phyloP scores from a whole-genome alignment of 2,329 filamentous ascomycete genomes.

The Aspergillus vadensis region DNA sequence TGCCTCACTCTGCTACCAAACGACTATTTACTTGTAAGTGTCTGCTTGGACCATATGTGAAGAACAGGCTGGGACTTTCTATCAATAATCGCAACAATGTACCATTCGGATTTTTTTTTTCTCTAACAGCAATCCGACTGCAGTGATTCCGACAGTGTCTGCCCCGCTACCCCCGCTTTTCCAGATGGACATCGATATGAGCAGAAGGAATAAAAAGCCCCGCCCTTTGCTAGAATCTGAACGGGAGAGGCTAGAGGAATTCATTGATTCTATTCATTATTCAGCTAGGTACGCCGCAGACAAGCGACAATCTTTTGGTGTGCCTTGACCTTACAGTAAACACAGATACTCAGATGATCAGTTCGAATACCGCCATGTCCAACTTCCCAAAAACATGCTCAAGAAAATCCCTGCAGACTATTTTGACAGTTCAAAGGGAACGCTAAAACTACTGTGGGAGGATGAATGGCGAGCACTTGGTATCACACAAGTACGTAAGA shows the following conservation, averaged over 20 bases:
- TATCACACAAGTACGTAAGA: constrained; percentile 79
- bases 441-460: constrained; percentile 94
- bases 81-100: background rate
- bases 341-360: constrained; percentile 91
- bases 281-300: constrained; percentile 69
- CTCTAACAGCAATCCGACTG: background rate
- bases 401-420: constrained; percentile 96
- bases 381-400: constrained; percentile 96
- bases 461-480: constrained; percentile 97
- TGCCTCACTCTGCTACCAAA: background rate
- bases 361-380: constrained; percentile 96
- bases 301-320: constrained; percentile 8
- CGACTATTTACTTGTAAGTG: background rate
- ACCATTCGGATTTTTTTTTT: background rate
- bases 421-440: constrained; percentile 85
- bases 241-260: constrained; percentile 83
- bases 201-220: constrained; percentile 82
- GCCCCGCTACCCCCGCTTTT: constrained; percentile 14
- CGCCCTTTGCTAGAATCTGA: constrained; percentile 79
- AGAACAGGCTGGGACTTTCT: background rate
- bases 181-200: constrained; percentile 67
- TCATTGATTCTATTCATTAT: constrained; percentile 92
- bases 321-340: constrained; percentile 18
- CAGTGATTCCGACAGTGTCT: background rate
- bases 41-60: background rate